Evolutionary conservation across 208 protist species (phyloP), one percentile per base, ranked within the genome.

Genomic region (Trypanosoma boissoni): DNA sequence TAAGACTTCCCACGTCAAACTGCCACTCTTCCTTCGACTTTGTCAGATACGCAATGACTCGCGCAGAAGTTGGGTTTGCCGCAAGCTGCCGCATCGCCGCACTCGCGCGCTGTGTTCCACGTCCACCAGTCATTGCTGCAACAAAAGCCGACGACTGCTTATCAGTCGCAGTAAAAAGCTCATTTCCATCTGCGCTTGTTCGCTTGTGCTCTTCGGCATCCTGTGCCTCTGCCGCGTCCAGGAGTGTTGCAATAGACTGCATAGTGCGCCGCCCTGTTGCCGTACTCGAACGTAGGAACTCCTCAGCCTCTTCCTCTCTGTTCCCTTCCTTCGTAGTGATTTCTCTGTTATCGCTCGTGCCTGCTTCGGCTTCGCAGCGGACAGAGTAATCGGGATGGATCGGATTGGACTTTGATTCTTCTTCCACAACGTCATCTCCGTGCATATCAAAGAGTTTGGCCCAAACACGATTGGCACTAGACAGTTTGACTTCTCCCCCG

Each of bases 11-110:
- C 24, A 39, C 56, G 31, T 70, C 50, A 12, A 76, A 43, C 29
- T 44, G 69, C 70, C 73, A 80, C 6, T 66, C 39, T 23, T 78
- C 58, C 42, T 83, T 83, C 7, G 68, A 43, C 12, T 45, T 52
- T 27, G 61, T 61, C 49, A 88, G 53, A 56, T 84, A 88, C 46
- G 63, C 66, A 48, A 85, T 52, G 16, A 88, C 70, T 0, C 71
- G 62, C 43, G 58, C 50, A 9, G 75, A 70, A 23, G 75, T 86
- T 24, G 77, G 65, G 58, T 88, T 88, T 7, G 73, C 72, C 21
- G 55, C 50, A 27, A 80, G 42, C 44, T 76, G 60, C n/a, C 68
- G 72, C 20, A 58, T 31, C 26, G 63, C 29, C 24, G 60, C 27
- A 39, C 14, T 56, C 21, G 12, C 12, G 20, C 34, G 34, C 34